A percentile compares a stretch with the other conserved stretches of the same genome.
Conservation (phyloP, 345 rosid species). For the Linum tenue region DNA sequence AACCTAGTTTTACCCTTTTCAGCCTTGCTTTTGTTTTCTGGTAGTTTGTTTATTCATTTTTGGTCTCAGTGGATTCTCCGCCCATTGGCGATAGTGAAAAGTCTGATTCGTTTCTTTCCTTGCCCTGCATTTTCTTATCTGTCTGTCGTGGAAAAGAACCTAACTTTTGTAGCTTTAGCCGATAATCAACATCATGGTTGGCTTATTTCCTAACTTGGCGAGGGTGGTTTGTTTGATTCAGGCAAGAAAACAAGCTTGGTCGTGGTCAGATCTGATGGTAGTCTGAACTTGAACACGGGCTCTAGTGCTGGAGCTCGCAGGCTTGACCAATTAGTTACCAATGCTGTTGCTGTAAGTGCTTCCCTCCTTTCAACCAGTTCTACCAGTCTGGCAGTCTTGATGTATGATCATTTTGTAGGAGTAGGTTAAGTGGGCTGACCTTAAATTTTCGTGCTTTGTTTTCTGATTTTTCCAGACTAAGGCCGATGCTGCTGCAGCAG, state of each 20-base stretch:
- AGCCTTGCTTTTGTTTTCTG: too few species aligned
- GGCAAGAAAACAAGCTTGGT: conserved; percentile 2
- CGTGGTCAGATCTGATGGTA: conserved; percentile 54
- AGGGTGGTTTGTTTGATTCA: not conserved
- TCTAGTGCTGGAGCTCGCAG: conserved; percentile 29
- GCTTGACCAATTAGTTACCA: conserved; percentile 40
- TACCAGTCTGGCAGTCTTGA: not conserved
- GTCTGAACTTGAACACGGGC: conserved; percentile 21
- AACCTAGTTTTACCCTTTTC: too few species aligned
- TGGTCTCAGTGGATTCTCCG: too few species aligned
- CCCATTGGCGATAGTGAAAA: too few species aligned
- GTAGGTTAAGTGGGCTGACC: not conserved
- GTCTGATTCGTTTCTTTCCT: too few species aligned
- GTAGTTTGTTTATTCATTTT: too few species aligned
- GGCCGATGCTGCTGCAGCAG: conserved; percentile 40
- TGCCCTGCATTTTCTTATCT: too few species aligned
- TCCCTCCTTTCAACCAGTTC: not conserved
- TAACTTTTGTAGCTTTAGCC: too few species aligned
- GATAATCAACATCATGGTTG: not conserved
- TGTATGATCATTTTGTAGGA: too few species aligned
- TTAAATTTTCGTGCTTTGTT: not conserved
- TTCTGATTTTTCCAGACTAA: conserved; percentile 36
- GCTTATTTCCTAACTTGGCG: not conserved
- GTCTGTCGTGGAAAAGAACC: too few species aligned
- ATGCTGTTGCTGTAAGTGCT: conserved; percentile 65